A percentile compares a stretch with the other conserved stretches of the same genome.
phyloP scores from a whole-genome alignment of 495 filamentous ascomycete species.

The Apodospora peruviana region DNA sequence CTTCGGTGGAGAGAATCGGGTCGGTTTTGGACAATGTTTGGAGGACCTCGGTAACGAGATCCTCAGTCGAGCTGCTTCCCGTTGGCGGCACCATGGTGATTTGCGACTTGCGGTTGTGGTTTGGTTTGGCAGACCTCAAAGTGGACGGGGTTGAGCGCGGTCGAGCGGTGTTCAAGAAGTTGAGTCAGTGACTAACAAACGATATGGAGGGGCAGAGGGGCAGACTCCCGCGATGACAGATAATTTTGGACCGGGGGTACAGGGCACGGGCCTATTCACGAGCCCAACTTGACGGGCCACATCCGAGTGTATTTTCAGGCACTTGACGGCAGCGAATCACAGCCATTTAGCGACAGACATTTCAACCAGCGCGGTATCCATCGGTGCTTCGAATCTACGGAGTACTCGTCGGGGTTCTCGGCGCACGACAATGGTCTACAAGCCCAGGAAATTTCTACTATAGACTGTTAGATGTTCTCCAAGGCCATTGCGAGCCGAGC shows the following conservation, averaged over 20 bases:
- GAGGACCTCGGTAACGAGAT: constrained; percentile 62
- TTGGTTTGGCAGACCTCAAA: not conserved
- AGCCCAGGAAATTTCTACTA: constrained; percentile 1
- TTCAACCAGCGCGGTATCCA: no score
- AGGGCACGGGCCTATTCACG: not conserved
- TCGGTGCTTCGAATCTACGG: no score
- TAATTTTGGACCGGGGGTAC: not conserved
- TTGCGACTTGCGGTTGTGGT: no score
- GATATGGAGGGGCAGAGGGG: not conserved
- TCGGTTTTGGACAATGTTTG: constrained; percentile 58
- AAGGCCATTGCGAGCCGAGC: constrained; percentile 33
- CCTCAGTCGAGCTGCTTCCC: constrained; percentile 25
- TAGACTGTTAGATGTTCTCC: constrained; percentile 36
- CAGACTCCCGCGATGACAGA: not conserved
- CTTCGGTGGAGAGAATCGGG: constrained; percentile 65
- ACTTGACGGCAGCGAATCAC: not conserved
- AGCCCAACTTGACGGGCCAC: no score
- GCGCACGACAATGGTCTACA: constrained; percentile 6
- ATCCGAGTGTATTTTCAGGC: not conserved
- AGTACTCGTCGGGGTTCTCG: not conserved
- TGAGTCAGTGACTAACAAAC: not conserved
- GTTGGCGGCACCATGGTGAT: not conserved
- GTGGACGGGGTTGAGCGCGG: not conserved
- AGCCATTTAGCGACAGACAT: no score
- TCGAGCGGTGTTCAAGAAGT: not conserved